A percentile compares a stretch with the other conserved stretches of the same genome.
Conservation (phyloP, 257 asterid genomes). For the Sherardia arvensis region DNA sequence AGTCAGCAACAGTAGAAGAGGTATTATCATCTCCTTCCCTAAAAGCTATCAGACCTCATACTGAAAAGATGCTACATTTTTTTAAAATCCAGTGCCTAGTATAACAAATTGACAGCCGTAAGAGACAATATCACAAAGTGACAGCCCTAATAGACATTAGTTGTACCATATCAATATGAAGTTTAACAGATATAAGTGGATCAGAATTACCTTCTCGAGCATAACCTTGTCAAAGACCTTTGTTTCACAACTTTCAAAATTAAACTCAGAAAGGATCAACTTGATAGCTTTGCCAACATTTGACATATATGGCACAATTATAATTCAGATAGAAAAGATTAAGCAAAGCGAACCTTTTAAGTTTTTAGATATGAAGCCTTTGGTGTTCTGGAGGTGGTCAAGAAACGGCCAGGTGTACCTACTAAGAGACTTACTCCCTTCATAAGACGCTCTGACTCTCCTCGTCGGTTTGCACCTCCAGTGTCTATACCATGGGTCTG, state of each 20-base stretch:
- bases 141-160: too few relatives aligned
- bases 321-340: neutral
- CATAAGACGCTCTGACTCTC: conserved; percentile 70
- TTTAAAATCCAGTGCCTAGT: neutral
- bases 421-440: conserved; percentile 78
- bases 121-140: too few relatives aligned
- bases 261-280: neutral
- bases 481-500: conserved; percentile 74
- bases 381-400: conserved; percentile 89
- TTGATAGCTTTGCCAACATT: neutral
- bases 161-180: neutral
- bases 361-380: conserved; percentile 74
- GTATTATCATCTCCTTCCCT: neutral
- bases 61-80: too few relatives aligned
- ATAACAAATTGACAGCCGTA: neutral
- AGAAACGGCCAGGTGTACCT: conserved; percentile 94
- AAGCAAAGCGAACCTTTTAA: conserved; percentile 24
- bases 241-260: neutral
- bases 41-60: neutral
- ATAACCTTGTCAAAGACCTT: neutral
- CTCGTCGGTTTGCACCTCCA: conserved; percentile 77
- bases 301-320: neutral
- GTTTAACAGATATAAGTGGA: neutral
- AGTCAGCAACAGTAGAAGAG: neutral
- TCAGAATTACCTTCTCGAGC: neutral